Conservation (phyloP, 352 stramenopile species). For the Globisporangium mamillatum region DNA sequence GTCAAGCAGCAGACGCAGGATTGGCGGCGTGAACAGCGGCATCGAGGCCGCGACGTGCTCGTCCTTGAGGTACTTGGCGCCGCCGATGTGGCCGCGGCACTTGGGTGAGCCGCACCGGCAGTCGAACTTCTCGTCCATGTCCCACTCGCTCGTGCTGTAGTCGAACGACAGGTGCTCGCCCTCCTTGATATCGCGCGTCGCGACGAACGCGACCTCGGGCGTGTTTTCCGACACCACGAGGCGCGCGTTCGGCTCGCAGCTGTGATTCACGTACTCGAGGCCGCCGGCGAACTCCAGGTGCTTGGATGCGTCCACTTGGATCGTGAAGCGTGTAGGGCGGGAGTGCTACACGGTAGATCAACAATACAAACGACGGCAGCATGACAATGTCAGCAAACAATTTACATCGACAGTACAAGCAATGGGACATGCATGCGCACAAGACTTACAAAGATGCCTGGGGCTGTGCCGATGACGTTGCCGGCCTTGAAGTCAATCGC, state of each 20-base stretch:
- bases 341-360: slow-evolving; percentile 27
- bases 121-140: slow-evolving; percentile 91
- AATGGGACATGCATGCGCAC: neutral
- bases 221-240: slow-evolving; percentile 77
- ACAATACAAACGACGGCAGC: neutral
- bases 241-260: slow-evolving; percentile 80
- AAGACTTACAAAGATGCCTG: slow-evolving; percentile 62
- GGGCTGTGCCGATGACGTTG: slow-evolving; percentile 67
- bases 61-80: slow-evolving; percentile 80
- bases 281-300: slow-evolving; percentile 83
- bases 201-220: slow-evolving; percentile 71
- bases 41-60: slow-evolving; percentile 44
- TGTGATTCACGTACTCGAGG: slow-evolving; percentile 88
- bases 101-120: slow-evolving; percentile 68
- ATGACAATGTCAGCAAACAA: neutral
- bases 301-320: slow-evolving; percentile 73
- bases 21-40: slow-evolving; percentile 70
- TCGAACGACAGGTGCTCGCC: slow-evolving; percentile 83
- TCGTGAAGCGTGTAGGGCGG: slow-evolving; percentile 76
- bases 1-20: slow-evolving; percentile 62
- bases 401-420: neutral
- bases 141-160: slow-evolving; percentile 89
- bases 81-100: slow-evolving; percentile 68
- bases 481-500: slow-evolving; percentile 58
- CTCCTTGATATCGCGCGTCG: slow-evolving; percentile 67